Evolutionary conservation across 805 yeast species (phyloP).

Genomic region (Debaryomyces maramus): DNA sequence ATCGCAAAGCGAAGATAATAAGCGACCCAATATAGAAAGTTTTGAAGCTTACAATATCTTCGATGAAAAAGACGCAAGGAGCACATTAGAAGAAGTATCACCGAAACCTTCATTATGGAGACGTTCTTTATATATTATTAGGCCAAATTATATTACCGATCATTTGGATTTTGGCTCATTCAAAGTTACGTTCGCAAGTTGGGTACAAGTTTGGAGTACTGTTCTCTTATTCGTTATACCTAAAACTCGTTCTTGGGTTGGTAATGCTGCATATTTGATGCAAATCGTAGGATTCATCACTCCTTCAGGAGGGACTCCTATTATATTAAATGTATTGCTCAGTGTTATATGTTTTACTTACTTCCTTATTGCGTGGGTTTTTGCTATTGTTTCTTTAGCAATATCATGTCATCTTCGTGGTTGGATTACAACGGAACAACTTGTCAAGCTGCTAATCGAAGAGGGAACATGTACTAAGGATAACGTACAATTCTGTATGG

Average conservation of each 20-base stretch:
- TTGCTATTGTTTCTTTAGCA: conserved; percentile 22
- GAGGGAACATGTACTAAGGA: conserved; percentile 28
- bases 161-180: conserved; percentile 16
- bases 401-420: conserved; percentile 26
- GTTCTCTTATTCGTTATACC: conserved; percentile 26
- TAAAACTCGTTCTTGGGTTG: conserved; percentile 26
- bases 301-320: conserved; percentile 27
- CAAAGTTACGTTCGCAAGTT: conserved; percentile 24
- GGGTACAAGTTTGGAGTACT: conserved; percentile 28
- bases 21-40: background rate
- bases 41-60: background rate
- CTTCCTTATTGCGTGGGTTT: conserved; percentile 22
- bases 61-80: background rate
- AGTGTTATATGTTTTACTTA: conserved; percentile 17
- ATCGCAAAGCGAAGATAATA: background rate
- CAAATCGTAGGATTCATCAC: conserved; percentile 28
- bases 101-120: conserved; percentile 23
- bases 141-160: conserved; percentile 15
- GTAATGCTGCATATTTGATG: conserved; percentile 27
- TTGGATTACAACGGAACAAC: conserved; percentile 19
- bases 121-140: conserved; percentile 23
- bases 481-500: conserved; percentile 17
- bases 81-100: background rate
- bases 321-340: conserved; percentile 17
- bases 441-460: conserved; percentile 16